Evolutionary conservation across 192 early-diverging fungal genomes (phyloP).

Genomic region (Coemansia reversa): DNA sequence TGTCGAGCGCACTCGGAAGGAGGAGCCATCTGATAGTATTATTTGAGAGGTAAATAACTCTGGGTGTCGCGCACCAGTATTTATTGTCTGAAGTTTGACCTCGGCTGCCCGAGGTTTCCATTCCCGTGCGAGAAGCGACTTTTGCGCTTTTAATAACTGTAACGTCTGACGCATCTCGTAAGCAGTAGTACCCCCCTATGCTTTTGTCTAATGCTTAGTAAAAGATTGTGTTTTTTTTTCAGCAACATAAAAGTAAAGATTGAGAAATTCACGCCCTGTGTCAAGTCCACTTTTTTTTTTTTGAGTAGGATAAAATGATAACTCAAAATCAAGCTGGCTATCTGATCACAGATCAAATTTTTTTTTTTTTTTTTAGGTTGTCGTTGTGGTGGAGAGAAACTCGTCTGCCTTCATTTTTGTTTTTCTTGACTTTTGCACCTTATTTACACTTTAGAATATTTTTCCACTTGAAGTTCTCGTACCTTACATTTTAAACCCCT

Average conservation of each 20-base stretch:
- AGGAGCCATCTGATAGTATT: slow-evolving; percentile 85
- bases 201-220: background rate
- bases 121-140: slow-evolving; percentile 31
- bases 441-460: no score
- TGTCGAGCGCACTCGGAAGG: slow-evolving; percentile 76
- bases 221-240: slow-evolving; percentile 5
- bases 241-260: background rate
- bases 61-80: slow-evolving; percentile 46
- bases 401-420: background rate
- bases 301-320: background rate
- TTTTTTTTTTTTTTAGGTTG: slow-evolving; percentile 13
- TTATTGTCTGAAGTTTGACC: background rate
- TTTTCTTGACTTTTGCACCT: background rate
- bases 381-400: background rate
- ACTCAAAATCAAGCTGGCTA: background rate
- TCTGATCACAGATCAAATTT: slow-evolving; percentile 6
- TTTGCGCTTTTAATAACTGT: slow-evolving; percentile 16
- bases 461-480: no score
- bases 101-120: slow-evolving; percentile 43
- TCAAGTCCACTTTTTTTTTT: background rate
- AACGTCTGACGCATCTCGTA: slow-evolving; percentile 30
- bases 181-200: background rate
- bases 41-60: slow-evolving; percentile 82
- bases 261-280: background rate
- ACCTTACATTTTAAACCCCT: no score